Percentiles rank a stretch among this genome's conserved stretches.
phyloP scores from a whole-genome alignment of 352 stramenopile genomes.

The Pythium monospermum region DNA sequence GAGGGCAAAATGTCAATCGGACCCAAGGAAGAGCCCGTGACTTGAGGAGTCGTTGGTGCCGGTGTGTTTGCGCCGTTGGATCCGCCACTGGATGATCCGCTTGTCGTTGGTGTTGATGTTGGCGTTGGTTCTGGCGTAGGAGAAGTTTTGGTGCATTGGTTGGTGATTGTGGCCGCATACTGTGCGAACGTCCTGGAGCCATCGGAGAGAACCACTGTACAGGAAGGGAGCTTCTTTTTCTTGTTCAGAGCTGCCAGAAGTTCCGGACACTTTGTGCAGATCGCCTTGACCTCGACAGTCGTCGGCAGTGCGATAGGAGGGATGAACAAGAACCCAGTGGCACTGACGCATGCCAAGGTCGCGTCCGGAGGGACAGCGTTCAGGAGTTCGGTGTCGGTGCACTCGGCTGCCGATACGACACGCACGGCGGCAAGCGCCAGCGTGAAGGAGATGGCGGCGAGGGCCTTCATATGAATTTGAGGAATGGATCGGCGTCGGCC shows the following conservation, averaged over 20 bases:
- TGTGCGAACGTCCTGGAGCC: neutral
- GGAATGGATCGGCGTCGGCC: too few species aligned
- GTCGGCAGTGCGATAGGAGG: slow-evolving; percentile 18
- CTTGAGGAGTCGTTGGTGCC: too few species aligned
- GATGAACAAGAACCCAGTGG: slow-evolving; percentile 19
- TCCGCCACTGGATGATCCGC: too few species aligned
- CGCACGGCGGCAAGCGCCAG: too few species aligned
- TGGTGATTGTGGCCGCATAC: slow-evolving; percentile 8
- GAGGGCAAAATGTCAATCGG: too few species aligned
- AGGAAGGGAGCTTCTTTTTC: slow-evolving; percentile 10
- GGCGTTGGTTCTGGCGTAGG: too few species aligned
- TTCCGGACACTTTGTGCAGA: slow-evolving; percentile 18
- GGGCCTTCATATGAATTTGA: too few species aligned
- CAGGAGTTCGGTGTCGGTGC: slow-evolving; percentile 10
- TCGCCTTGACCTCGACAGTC: slow-evolving; percentile 9
- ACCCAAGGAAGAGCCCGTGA: too few species aligned
- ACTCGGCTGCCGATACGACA: slow-evolving; percentile 6
- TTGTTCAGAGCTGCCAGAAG: slow-evolving; percentile 3
- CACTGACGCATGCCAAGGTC: slow-evolving; percentile 15
- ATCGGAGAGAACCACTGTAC: slow-evolving; percentile 8
- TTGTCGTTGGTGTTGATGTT: too few species aligned
- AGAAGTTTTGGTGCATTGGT: too few species aligned
- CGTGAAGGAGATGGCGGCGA: too few species aligned
- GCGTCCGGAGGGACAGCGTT: slow-evolving; percentile 7
- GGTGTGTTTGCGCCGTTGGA: too few species aligned